Evolutionary conservation across 2,329 filamentous ascomycete species (phyloP), one percentile per base, ranked within the genome.

Genomic region (Phialemoniopsis sp.): DNA sequence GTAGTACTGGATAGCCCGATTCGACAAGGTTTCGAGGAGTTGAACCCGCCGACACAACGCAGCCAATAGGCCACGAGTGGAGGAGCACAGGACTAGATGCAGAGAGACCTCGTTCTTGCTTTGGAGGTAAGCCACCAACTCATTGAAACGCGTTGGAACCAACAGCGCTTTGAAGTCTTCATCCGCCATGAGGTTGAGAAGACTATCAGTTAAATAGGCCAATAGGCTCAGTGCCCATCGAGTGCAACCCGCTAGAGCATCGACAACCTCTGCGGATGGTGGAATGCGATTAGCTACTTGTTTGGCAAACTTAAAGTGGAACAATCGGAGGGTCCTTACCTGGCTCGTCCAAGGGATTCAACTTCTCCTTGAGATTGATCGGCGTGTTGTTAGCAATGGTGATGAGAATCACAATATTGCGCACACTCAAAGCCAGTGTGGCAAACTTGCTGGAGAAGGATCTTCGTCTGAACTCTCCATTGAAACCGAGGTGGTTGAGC

Each of bases 161-260:
- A 80, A 62, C 4, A 76, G 65, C 31, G 63, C 61, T 51, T 71
- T 67, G 46, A 80, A 78, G 34, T 67, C 64, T 4, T 54, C 53
- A 42, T 80, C 75, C 36, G 72, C 68, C 36, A 73, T 64, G 10
- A 83, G 67, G 31, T 68, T 62, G 44, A 82, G 78, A 3, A 84
- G 62, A 14, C 68, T 68, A 49, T 83, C 77, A n/a, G 68, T 66
- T 10, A 83, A 57, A 76, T 79, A 84, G 3, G 73, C 68, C 34
- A 84, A 60, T 13, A 94, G 68, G 44, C 91, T 84, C 29, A 89
- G 70, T 1, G 79, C 78, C 90, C 90, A 96, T 54, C 78, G 82
- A 4, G 85, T 79, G 39, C 89, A 85, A 16, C 87, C 87, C 5
- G 82, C 76, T 10, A 94, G 67, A 33, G 82, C 78, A 31, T 82